A percentile compares a stretch with the other conserved stretches of the same genome.
Conservation (phyloP, 1,284 basidiomycete species). For the Puccinia triticina region DNA sequence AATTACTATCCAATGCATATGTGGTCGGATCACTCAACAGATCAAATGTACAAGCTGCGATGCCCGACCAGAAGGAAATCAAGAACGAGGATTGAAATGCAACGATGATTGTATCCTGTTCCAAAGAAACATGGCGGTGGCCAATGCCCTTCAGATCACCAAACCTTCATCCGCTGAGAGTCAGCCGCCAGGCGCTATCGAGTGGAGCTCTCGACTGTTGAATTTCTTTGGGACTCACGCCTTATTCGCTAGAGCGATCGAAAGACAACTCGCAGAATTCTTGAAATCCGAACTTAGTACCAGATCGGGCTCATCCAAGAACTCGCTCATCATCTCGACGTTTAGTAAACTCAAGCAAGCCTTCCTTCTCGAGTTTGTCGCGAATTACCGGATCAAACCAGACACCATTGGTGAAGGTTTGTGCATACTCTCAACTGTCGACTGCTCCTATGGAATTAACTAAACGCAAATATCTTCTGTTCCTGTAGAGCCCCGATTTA, state of each 20-base stretch:
- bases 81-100: conserved; percentile 33
- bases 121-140: conserved; percentile 22
- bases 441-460: conserved; percentile 1
- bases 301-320: neutral
- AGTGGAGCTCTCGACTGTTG: conserved; percentile 29
- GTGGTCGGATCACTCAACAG: conserved; percentile 37
- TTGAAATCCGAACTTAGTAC: neutral
- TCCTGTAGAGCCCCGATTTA: conserved; percentile 20
- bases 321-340: neutral
- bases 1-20: conserved; percentile 40
- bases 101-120: conserved; percentile 38
- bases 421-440: neutral
- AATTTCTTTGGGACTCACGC: conserved; percentile 36
- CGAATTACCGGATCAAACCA: conserved; percentile 19
- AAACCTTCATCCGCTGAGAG: conserved; percentile 2
- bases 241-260: conserved; percentile 31
- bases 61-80: conserved; percentile 37
- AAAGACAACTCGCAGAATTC: conserved; percentile 38
- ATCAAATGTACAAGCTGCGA: conserved; percentile 41
- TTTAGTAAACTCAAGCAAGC: conserved; percentile 35
- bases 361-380: conserved; percentile 26
- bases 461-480: neutral
- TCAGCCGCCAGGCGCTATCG: neutral
- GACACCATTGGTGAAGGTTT: conserved; percentile 35
- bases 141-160: conserved; percentile 24